phyloP scores from a whole-genome alignment of 371 early-diverging fungal species.

The Mucor mucedo region DNA sequence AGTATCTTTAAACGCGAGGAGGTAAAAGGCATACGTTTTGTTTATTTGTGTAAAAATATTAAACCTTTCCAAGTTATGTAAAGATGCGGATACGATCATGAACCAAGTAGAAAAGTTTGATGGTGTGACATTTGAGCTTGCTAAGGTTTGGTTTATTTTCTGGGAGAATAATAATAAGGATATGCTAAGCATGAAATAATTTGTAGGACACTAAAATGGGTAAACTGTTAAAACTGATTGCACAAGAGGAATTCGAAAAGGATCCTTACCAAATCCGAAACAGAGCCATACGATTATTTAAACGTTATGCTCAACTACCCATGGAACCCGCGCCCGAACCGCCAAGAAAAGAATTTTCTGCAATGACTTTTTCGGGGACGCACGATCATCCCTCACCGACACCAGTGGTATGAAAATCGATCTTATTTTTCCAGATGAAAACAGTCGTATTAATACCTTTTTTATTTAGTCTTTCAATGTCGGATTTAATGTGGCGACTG shows the following conservation, averaged over 20 bases:
- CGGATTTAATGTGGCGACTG: too few relatives aligned
- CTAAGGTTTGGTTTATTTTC: conserved; percentile 28
- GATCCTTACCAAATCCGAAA: conserved; percentile 38
- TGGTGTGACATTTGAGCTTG: conserved; percentile 47
- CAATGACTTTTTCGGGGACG: conserved; percentile 2
- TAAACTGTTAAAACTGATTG: conserved; percentile 45
- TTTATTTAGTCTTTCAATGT: too few relatives aligned
- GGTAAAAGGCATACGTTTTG: conserved; percentile 18
- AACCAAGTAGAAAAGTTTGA: conserved; percentile 49
- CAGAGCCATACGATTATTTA: conserved; percentile 38
- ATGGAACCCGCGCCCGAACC: not conserved
- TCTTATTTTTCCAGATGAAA: too few relatives aligned
- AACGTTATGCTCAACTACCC: conserved; percentile 36
- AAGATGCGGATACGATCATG: conserved; percentile 45
- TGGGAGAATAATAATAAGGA: not conserved
- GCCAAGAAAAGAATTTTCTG: conserved; percentile 15
- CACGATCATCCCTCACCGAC: too few relatives aligned
- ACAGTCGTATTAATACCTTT: too few relatives aligned
- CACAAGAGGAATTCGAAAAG: conserved; percentile 40
- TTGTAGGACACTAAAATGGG: conserved; percentile 55
- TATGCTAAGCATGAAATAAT: not conserved
- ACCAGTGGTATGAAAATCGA: too few relatives aligned
- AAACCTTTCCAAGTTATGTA: conserved; percentile 23
- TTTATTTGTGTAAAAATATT: not conserved
- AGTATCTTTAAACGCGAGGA: conserved; percentile 48